Evolutionary conservation across 1,139 yeast genomes (phyloP).

Genomic region (Pichia sp.): DNA sequence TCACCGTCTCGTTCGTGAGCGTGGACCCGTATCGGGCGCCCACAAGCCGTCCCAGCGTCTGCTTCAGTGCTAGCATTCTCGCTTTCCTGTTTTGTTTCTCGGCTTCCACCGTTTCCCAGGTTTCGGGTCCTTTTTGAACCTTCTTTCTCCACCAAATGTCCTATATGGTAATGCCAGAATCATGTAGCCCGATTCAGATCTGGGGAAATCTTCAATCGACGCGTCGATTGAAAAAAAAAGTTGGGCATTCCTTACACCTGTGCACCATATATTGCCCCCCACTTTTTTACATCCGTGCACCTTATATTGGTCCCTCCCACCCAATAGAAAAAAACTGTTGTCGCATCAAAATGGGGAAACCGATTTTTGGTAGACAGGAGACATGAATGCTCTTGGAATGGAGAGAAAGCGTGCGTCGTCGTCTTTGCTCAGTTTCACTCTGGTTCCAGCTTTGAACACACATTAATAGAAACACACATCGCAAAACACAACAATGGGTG

Average conservation of each 20-base stretch:
- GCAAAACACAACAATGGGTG: constrained; percentile 50
- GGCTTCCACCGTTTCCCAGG: neutral
- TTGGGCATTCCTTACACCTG: too few relatives aligned
- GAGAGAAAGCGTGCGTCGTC: too few relatives aligned
- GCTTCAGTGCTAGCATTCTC: neutral
- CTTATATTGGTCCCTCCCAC: neutral
- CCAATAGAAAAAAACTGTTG: neutral
- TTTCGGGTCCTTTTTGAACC: neutral
- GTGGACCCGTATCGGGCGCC: constrained; percentile 3
- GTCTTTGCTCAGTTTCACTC: too few relatives aligned
- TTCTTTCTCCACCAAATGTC: neutral
- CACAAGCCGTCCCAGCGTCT: neutral
- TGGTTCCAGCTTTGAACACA: too few relatives aligned
- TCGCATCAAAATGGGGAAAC: neutral
- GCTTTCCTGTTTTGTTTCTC: neutral
- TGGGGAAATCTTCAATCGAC: neutral
- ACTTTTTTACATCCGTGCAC: constrained; percentile 2
- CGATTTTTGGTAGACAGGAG: neutral
- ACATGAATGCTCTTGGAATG: neutral
- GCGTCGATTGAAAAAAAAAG: neutral
- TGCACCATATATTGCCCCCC: neutral
- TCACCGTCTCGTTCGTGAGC: constrained; percentile 5
- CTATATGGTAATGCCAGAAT: neutral
- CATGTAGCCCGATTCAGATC: neutral
- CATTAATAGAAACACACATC: neutral